These are phyloP conservation scores for Neckera pumila DNA, from an alignment of 225 moss, liverwort and hornwort genomes.

Conservation along the genomic window DNA sequence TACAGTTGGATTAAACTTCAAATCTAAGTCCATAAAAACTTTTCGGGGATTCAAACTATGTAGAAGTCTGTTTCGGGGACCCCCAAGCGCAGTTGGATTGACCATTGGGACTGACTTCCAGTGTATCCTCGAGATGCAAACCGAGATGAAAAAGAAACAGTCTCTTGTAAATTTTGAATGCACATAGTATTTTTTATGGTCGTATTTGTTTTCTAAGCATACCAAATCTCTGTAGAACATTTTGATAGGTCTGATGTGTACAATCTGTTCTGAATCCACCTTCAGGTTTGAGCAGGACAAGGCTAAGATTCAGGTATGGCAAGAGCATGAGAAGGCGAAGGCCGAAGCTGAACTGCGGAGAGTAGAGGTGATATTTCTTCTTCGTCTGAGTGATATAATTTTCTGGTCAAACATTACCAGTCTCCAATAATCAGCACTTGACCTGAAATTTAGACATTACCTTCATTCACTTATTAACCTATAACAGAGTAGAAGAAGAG, in stretches of 20 bases:
- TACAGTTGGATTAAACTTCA: too few relatives aligned
- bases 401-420: too few relatives aligned
- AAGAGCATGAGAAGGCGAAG: constrained; percentile 75
- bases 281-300: constrained; percentile 66
- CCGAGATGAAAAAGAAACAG: too few relatives aligned
- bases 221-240: background rate
- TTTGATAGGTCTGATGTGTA: background rate
- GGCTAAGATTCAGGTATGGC: constrained; percentile 70
- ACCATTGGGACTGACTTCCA: too few relatives aligned
- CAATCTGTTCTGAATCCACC: background rate
- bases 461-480: background rate
- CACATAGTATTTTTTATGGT: too few relatives aligned
- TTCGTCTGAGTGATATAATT: background rate
- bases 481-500: background rate
- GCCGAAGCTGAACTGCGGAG: constrained; percentile 80
- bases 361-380: constrained; percentile 40
- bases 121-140: background rate
- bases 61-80: background rate
- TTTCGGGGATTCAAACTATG: background rate
- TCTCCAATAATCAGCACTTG: background rate
- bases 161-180: background rate
- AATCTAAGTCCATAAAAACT: background rate
- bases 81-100: background rate
- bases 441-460: too few relatives aligned
- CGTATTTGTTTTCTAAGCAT: background rate